These are phyloP conservation scores for Berkeleyomyces basicola DNA, from an alignment of 2,329 filamentous ascomycete species.

Conservation along the genomic window DNA sequence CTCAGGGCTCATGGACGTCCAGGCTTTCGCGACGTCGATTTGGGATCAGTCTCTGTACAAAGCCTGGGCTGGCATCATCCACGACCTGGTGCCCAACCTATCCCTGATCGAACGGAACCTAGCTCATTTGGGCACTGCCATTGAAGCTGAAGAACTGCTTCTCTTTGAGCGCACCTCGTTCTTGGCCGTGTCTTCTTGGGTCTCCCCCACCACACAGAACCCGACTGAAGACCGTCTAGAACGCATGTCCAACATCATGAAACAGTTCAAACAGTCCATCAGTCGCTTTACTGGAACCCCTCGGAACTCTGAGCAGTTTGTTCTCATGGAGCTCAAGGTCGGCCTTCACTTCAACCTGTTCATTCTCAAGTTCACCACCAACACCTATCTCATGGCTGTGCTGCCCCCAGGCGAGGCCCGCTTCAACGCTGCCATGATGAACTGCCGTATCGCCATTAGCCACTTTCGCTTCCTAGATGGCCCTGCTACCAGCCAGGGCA, in stretches of 20 bases:
- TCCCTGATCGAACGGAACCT: conserved; percentile 76
- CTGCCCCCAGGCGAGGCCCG: conserved; percentile 80
- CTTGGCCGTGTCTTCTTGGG: conserved; percentile 86
- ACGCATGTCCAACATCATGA: conserved; percentile 89
- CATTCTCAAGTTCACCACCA: conserved; percentile 88
- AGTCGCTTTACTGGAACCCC: conserved; percentile 63
- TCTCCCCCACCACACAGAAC: conserved; percentile 55
- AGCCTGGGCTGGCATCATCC: conserved; percentile 95
- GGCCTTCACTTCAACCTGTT: conserved; percentile 74
- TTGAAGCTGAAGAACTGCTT: conserved; percentile 84
- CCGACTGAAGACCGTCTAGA: conserved; percentile 88
- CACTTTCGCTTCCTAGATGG: conserved; percentile 58
- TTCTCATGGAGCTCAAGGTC: conserved; percentile 66
- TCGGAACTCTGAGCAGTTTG: conserved; percentile 68
- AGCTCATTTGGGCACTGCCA: conserved; percentile 62
- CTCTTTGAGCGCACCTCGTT: conserved; percentile 94
- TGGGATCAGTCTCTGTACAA: conserved; percentile 98
- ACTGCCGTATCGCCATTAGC: conserved; percentile 71
- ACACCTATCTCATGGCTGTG: conserved; percentile 88
- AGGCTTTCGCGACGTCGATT: conserved; percentile 88
- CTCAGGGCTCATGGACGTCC: conserved; percentile 41
- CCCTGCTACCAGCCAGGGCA: conserved; percentile 15
- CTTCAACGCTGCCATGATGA: conserved; percentile 80
- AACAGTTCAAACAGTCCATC: conserved; percentile 84
- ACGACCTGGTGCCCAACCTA: conserved; percentile 92